These are phyloP conservation scores for Candida namnaoensis DNA, from an alignment of 805 yeast species.

Conservation along the genomic window DNA sequence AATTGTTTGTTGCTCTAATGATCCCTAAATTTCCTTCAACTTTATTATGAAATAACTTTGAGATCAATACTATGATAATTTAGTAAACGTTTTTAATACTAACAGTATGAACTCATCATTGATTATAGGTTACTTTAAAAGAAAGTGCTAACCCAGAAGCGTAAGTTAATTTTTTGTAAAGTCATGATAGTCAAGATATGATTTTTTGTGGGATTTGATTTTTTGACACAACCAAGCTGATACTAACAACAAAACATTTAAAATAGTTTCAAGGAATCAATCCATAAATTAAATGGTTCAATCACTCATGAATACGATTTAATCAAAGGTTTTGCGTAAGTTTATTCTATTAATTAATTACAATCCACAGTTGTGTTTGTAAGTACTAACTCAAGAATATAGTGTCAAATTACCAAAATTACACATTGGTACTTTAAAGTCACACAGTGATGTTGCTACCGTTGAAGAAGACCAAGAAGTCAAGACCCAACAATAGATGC, in stretches of 20 bases:
- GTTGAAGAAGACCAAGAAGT: constrained; percentile 68
- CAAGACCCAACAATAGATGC: constrained; percentile 24
- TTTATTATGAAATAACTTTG: no score
- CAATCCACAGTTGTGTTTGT: no score
- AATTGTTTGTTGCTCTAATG: no score
- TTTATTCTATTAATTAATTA: neutral
- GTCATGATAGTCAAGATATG: no score
- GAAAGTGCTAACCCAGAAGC: constrained; percentile 20
- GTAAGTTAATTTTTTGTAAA: constrained; percentile 13
- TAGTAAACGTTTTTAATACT: no score
- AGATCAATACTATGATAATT: no score
- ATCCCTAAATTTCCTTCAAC: no score
- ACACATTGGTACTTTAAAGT: constrained; percentile 37
- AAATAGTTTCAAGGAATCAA: constrained; percentile 38
- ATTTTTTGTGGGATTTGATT: no score
- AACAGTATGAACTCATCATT: neutral
- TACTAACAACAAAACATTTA: constrained; percentile 1
- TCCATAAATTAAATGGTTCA: constrained; percentile 47
- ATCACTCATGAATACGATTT: constrained; percentile 52
- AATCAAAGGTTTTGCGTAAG: constrained; percentile 56
- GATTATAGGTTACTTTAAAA: constrained; percentile 27
- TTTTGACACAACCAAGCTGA: no score
- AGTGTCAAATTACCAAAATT: constrained; percentile 41
- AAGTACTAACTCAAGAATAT: neutral
- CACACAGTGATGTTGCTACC: constrained; percentile 42